These are phyloP conservation scores for Capsicum chinense DNA, from an alignment of 257 asterid genomes.

Conservation along the genomic window DNA sequence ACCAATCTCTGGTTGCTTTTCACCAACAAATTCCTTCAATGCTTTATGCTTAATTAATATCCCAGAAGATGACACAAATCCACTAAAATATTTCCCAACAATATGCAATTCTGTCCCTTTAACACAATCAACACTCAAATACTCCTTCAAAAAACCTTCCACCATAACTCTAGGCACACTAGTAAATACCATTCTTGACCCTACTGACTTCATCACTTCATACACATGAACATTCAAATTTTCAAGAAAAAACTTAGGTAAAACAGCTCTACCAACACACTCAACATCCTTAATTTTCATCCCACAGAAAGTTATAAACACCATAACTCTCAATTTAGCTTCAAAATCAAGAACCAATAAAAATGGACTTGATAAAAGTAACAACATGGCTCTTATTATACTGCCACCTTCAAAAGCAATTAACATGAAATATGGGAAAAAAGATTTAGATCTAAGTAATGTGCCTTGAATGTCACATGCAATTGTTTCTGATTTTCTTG, in stretches of 20 bases:
- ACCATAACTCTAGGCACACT: constrained; percentile 84
- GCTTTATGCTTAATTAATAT: constrained; percentile 69
- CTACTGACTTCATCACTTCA: constrained; percentile 56
- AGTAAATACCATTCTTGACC: constrained; percentile 53
- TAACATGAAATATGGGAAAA: constrained; percentile 93
- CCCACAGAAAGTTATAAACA: constrained; percentile 84
- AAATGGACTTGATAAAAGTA: constrained; percentile 66
- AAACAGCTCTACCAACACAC: constrained; percentile 66
- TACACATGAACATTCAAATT: constrained; percentile 55
- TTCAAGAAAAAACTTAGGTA: constrained; percentile 85
- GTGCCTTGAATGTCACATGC: constrained; percentile 65
- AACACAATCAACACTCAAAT: constrained; percentile 60
- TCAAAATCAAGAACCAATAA: constrained; percentile 47
- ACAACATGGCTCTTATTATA: constrained; percentile 65
- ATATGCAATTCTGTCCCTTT: constrained; percentile 74
- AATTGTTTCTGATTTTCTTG: constrained; percentile 51
- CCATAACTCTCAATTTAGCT: constrained; percentile 61
- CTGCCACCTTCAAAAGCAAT: constrained; percentile 93
- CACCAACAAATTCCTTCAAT: constrained; percentile 59
- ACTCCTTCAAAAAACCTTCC: constrained; percentile 73
- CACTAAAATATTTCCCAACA: constrained; percentile 64
- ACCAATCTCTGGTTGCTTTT: constrained; percentile 66
- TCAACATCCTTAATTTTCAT: constrained; percentile 59
- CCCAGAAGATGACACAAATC: constrained; percentile 55
- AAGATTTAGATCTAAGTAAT: constrained; percentile 56